phyloP scores from a whole-genome alignment of 768 basidiomycete species.

The Imleria badia region DNA sequence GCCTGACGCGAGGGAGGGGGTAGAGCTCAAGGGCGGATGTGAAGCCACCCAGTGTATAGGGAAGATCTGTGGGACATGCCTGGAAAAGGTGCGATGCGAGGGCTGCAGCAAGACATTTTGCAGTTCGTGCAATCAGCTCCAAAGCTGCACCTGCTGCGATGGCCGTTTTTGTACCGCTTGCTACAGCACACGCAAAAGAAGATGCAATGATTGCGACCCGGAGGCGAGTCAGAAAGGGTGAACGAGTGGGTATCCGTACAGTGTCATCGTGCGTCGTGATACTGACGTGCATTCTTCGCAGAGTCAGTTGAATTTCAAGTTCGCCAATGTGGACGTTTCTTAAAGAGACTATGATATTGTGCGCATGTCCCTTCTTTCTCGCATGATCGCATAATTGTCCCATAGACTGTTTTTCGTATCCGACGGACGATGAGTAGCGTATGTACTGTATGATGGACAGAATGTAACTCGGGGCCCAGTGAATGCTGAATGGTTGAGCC shows the following conservation, averaged over 20 bases:
- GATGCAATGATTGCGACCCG: slow-evolving; percentile 5
- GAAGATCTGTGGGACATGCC: slow-evolving; percentile 13
- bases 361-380: not conserved
- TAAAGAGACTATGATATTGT: not conserved
- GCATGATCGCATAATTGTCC: not conserved
- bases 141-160: slow-evolving; percentile 5
- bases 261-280: not conserved
- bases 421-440: not conserved
- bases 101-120: slow-evolving; percentile 15
- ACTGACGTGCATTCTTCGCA: not conserved
- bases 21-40: slow-evolving; percentile 7
- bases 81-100: slow-evolving; percentile 8
- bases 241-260: not conserved
- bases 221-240: not conserved
- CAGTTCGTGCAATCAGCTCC: slow-evolving; percentile 8
- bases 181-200: not conserved
- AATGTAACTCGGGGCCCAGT: not conserved
- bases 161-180: slow-evolving; percentile 10
- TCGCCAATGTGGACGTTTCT: too few relatives aligned
- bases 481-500: too few relatives aligned
- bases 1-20: slow-evolving; percentile 8
- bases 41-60: not conserved
- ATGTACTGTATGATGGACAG: not conserved
- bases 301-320: not conserved
- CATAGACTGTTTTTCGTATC: not conserved